Evolutionary conservation across 2,329 filamentous ascomycete species (phyloP).

Genomic region (Fusarium sp.): DNA sequence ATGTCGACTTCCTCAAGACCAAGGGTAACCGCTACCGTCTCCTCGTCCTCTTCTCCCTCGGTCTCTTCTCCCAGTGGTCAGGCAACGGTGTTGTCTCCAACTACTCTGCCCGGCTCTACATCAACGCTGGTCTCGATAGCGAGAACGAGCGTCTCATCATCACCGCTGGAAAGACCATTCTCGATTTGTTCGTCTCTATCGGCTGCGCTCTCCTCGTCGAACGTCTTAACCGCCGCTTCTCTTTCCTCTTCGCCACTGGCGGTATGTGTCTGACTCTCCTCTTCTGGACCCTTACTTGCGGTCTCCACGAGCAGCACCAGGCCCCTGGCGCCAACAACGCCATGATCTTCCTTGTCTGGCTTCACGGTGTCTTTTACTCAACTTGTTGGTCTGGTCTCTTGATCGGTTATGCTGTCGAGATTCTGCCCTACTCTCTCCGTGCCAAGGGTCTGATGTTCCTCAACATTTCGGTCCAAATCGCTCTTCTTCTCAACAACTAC

Average conservation of each 20-base stretch:
- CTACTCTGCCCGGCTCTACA: conserved; percentile 71
- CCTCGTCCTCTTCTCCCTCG: conserved; percentile 68
- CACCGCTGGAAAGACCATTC: conserved; percentile 65
- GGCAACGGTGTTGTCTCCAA: conserved; percentile 74
- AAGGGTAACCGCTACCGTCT: conserved; percentile 72
- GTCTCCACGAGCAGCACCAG: conserved; percentile 58
- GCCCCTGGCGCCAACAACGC: conserved; percentile 56
- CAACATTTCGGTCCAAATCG: conserved; percentile 70
- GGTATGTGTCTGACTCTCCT: conserved; percentile 60
- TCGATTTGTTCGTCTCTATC: conserved; percentile 67
- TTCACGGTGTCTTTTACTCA: conserved; percentile 67
- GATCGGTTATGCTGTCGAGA: conserved; percentile 66
- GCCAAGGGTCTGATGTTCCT: conserved; percentile 70
- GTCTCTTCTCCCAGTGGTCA: conserved; percentile 73
- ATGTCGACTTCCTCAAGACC: conserved; percentile 70
- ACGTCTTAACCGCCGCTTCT: conserved; percentile 60
- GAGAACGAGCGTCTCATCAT: conserved; percentile 65
- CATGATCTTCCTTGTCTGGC: conserved; percentile 67
- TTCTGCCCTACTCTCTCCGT: conserved; percentile 66
- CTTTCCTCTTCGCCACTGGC: conserved; percentile 60
- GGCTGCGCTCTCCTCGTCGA: conserved; percentile 61
- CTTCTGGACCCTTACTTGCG: conserved; percentile 63
- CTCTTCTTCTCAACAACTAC: conserved; percentile 68
- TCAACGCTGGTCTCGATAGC: conserved; percentile 66
- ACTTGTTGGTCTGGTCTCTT: conserved; percentile 68